phyloP scores from a whole-genome alignment of 805 yeast species.

The Candida chilensis region DNA sequence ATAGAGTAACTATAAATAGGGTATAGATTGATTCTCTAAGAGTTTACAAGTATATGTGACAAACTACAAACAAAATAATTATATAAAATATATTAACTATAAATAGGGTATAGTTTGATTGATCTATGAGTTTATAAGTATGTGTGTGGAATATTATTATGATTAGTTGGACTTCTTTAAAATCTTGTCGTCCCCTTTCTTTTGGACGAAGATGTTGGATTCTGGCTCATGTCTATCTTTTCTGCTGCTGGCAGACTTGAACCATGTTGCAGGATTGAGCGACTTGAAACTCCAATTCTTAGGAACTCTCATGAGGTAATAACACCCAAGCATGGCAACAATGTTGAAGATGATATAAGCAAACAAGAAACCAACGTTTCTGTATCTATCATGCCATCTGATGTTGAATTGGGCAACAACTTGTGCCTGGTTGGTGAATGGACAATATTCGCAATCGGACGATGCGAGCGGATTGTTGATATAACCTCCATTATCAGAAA shows the following conservation, averaged over 20 bases:
- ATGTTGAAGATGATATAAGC: conserved; percentile 14
- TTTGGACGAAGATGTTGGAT: conserved; percentile 26
- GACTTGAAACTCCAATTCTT: conserved; percentile 5
- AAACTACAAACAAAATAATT: too few species aligned
- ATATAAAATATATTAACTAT: too few species aligned
- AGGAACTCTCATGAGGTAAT: conserved; percentile 25
- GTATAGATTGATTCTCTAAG: too few species aligned
- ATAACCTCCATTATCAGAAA: conserved; percentile 25
- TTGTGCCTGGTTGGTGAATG: conserved; percentile 11
- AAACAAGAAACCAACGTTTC: conserved; percentile 12
- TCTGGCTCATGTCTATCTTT: conserved; percentile 40
- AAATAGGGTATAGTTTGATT: too few species aligned
- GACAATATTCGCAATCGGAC: conserved; percentile 22
- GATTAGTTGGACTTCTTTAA: conserved; percentile 8
- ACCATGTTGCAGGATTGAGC: too few species aligned
- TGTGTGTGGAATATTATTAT: too few species aligned
- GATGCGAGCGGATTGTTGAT: conserved; percentile 21
- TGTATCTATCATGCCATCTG: conserved; percentile 16
- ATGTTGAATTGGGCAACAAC: conserved; percentile 24
- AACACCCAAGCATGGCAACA: conserved; percentile 8
- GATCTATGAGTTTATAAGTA: too few species aligned
- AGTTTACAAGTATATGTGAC: too few species aligned
- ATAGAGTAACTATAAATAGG: too few species aligned
- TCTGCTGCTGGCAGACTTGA: conserved; percentile 1
- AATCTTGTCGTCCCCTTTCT: conserved; percentile 27